phyloP scores from a whole-genome alignment of 306 rosid genomes.

The Pueraria montana region DNA sequence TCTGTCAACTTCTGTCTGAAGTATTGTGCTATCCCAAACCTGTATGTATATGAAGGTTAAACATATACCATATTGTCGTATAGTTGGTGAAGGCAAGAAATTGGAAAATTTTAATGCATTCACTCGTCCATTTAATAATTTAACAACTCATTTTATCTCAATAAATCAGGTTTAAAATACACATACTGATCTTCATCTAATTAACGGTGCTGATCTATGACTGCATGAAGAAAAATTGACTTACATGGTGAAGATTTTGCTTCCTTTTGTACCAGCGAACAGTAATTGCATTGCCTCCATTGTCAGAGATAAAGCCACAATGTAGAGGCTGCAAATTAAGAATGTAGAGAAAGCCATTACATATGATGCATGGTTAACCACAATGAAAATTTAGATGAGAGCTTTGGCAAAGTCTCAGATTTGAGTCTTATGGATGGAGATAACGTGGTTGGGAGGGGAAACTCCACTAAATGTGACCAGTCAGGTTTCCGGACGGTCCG shows the following conservation, averaged over 20 bases:
- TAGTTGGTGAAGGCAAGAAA: neutral
- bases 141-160: too few relatives aligned
- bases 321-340: slow-evolving; percentile 80
- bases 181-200: neutral
- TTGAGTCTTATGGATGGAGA: too few relatives aligned
- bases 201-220: too few relatives aligned
- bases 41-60: slow-evolving; percentile 26
- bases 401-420: too few relatives aligned
- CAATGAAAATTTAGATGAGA: neutral
- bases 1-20: slow-evolving; percentile 73
- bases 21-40: slow-evolving; percentile 82
- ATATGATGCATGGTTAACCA: too few relatives aligned
- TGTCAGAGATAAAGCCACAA: slow-evolving; percentile 79
- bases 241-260: slow-evolving; percentile 90
- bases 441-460: too few relatives aligned
- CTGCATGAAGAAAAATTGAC: neutral
- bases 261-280: slow-evolving; percentile 81
- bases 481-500: too few relatives aligned
- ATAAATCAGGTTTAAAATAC: too few relatives aligned
- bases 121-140: too few relatives aligned
- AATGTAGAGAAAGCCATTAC: neutral
- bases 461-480: too few relatives aligned
- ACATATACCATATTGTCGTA: too few relatives aligned
- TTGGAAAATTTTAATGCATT: neutral
- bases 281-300: slow-evolving; percentile 73